A percentile compares a stretch with the other conserved stretches of the same genome.
These are phyloP conservation scores for Hippophae tibetana DNA, from an alignment of 306 rosid genomes.

Conservation along the genomic window DNA sequence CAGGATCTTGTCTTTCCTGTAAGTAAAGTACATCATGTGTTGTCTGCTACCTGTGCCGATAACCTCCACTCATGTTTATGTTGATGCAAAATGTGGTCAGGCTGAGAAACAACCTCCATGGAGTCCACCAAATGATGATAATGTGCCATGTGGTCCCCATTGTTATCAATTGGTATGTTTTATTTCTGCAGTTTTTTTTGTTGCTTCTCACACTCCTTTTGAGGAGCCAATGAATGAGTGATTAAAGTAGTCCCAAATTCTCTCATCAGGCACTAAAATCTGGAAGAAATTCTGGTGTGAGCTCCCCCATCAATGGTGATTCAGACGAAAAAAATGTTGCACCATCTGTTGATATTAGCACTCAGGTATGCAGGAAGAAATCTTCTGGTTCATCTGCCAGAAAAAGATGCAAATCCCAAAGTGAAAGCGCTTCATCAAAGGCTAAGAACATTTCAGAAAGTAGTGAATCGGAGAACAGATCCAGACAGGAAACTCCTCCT, in stretches of 20 bases:
- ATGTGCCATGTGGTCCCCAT: constrained; percentile 66
- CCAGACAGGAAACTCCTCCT: constrained; percentile 45
- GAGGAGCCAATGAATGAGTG: no score
- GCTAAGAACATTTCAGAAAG: constrained; percentile 84
- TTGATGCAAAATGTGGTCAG: constrained; percentile 39
- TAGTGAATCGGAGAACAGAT: constrained; percentile 90
- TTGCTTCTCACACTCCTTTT: no score
- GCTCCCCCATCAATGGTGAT: no score
- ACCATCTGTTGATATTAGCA: no score
- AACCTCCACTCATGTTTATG: constrained; percentile 6
- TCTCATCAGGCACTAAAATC: no score
- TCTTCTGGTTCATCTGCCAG: constrained; percentile 40
- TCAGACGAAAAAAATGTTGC: no score
- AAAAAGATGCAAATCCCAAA: constrained; percentile 56
- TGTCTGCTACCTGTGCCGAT: constrained; percentile 6
- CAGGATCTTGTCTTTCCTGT: constrained; percentile 99
- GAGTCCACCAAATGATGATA: constrained; percentile 56
- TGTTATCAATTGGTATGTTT: constrained; percentile 48
- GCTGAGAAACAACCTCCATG: constrained; percentile 77
- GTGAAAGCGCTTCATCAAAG: constrained; percentile 95
- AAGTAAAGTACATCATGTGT: constrained; percentile 21
- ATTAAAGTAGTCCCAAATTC: no score
- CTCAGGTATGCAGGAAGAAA: constrained; percentile 37
- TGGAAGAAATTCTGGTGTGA: no score
- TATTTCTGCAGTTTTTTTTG: no score